Percentiles rank a stretch among this genome's conserved stretches.
These are phyloP conservation scores for Filosporella fistucella DNA, from an alignment of 495 filamentous ascomycete genomes.

Conservation along the genomic window DNA sequence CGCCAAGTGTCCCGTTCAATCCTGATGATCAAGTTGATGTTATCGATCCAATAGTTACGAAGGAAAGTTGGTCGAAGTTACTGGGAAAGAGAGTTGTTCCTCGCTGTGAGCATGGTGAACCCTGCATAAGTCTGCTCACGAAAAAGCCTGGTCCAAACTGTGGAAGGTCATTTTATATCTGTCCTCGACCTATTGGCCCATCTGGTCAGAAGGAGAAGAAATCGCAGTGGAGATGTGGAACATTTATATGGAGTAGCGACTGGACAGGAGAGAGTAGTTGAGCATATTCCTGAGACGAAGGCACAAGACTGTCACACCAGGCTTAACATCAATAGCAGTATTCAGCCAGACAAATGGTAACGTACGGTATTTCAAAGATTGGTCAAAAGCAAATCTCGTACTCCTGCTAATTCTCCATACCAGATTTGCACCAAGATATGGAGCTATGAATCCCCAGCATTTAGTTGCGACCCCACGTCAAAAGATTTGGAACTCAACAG, in stretches of 20 bases:
- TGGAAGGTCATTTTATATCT: conserved; percentile 85
- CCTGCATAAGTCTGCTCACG: conserved; percentile 73
- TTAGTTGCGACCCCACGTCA: too few relatives aligned
- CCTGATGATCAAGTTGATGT: conserved; percentile 30
- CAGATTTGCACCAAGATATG: too few relatives aligned
- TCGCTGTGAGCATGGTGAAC: conserved; percentile 82
- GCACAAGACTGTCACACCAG: too few relatives aligned
- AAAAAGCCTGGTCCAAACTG: conserved; percentile 85
- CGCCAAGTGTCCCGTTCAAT: conserved; percentile 16
- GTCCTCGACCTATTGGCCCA: conserved; percentile 74
- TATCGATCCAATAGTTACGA: conserved; percentile 67
- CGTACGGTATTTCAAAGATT: too few relatives aligned
- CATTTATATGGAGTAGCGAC: conserved; percentile 70
- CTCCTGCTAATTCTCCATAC: too few relatives aligned
- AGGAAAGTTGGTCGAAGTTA: conserved; percentile 82
- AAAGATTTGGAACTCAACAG: too few relatives aligned
- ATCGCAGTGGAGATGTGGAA: conserved; percentile 78
- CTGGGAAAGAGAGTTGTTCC: conserved; percentile 72
- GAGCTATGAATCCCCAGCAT: too few relatives aligned
- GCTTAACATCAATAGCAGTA: too few relatives aligned
- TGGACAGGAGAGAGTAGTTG: conserved; percentile 15
- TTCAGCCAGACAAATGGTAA: too few relatives aligned
- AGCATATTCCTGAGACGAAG: too few relatives aligned
- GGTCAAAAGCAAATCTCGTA: too few relatives aligned
- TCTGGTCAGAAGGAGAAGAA: conserved; percentile 76